Evolutionary conservation across 306 rosid genomes (phyloP).

Genomic region (Vigna nakashimae): DNA sequence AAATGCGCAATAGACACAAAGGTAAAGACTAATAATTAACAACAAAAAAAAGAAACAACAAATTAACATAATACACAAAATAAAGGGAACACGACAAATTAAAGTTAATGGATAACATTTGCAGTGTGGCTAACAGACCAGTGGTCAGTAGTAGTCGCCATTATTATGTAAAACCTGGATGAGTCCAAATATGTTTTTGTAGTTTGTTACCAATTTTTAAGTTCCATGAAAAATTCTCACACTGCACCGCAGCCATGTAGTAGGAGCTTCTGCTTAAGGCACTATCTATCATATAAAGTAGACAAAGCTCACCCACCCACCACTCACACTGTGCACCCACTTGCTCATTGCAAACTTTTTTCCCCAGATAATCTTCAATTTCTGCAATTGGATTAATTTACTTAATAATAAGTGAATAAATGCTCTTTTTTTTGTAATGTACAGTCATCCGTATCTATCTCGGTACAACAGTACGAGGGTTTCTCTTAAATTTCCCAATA

Average conservation of each 20-base stretch:
- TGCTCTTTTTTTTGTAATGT: no score
- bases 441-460: neutral
- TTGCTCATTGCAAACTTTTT: neutral
- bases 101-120: constrained; percentile 20
- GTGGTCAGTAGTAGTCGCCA: constrained; percentile 32
- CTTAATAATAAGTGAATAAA: neutral
- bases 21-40: neutral
- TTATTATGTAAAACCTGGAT: neutral
- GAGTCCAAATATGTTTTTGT: constrained; percentile 26
- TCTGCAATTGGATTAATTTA: neutral
- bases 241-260: constrained; percentile 33
- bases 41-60: neutral
- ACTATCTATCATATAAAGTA: neutral
- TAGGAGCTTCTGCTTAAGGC: constrained; percentile 27
- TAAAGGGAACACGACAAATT: neutral
- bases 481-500: constrained; percentile 7
- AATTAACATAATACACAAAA: constrained; percentile 3
- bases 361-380: constrained; percentile 1
- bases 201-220: constrained; percentile 29
- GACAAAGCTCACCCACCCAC: neutral
- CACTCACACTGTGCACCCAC: constrained; percentile 21
- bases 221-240: constrained; percentile 35
- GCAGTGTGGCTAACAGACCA: constrained; percentile 25
- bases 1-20: neutral
- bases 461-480: neutral